Evolutionary conservation across 331 rosid genomes (phyloP).

Genomic region (Telfairia occidentalis): DNA sequence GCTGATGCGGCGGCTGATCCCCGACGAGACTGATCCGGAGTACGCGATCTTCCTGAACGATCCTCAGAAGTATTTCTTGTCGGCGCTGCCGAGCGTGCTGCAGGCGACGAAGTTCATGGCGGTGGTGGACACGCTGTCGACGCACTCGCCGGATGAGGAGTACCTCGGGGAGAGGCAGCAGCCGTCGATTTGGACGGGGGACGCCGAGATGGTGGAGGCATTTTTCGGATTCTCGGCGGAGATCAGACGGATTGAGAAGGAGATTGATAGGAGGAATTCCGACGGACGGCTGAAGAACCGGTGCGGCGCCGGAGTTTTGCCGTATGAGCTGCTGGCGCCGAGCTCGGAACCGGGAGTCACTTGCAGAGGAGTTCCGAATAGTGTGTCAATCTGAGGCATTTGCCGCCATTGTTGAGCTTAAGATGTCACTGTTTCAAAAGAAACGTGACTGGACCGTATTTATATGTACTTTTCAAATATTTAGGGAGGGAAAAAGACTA

Average conservation of each 20-base stretch:
- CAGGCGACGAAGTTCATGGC: constrained; percentile 74
- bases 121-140: constrained; percentile 73
- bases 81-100: constrained; percentile 65
- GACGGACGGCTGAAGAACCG: constrained; percentile 48
- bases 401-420: neutral
- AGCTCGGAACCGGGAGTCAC: constrained; percentile 84
- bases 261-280: constrained; percentile 53
- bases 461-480: neutral
- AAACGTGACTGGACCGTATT: neutral
- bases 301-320: constrained; percentile 88
- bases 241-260: constrained; percentile 52
- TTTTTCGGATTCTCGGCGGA: constrained; percentile 57
- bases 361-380: constrained; percentile 90
- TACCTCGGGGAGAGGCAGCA: constrained; percentile 88
- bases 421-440: neutral
- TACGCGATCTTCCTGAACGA: constrained; percentile 44
- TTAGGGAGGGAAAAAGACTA: neutral
- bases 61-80: constrained; percentile 67
- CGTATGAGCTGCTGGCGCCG: constrained; percentile 86
- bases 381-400: constrained; percentile 51
- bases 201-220: constrained; percentile 46
- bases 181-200: constrained; percentile 71
- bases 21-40: constrained; percentile 63
- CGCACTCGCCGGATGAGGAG: constrained; percentile 90
- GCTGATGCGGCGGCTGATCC: constrained; percentile 60